Conservation (phyloP, 768 basidiomycete genomes). For the Trametes cubensis region DNA sequence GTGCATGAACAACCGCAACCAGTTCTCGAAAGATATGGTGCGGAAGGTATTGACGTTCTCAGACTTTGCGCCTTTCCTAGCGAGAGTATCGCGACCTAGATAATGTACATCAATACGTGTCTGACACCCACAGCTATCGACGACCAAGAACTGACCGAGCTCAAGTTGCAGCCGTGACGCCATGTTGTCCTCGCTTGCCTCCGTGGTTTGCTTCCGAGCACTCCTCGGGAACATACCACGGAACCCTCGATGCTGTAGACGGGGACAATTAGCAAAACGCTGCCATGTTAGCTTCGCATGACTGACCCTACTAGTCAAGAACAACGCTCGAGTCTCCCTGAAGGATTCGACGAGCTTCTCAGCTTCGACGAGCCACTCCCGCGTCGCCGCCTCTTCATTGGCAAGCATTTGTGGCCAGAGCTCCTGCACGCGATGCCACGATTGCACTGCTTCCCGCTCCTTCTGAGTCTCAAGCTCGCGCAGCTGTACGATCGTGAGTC, state of each 20-base stretch:
- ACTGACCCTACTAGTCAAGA: slow-evolving; percentile 73
- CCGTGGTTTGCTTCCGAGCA: slow-evolving; percentile 44
- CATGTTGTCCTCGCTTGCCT: slow-evolving; percentile 72
- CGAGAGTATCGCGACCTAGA: slow-evolving; percentile 59
- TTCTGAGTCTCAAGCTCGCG: slow-evolving; percentile 65
- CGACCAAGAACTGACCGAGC: slow-evolving; percentile 49
- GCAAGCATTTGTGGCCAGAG: slow-evolving; percentile 60
- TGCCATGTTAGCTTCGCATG: neutral
- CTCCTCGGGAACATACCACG: slow-evolving; percentile 68
- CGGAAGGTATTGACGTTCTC: slow-evolving; percentile 71
- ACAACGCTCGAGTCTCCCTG: slow-evolving; percentile 82
- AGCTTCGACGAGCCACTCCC: slow-evolving; percentile 82
- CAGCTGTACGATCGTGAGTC: slow-evolving; percentile 61
- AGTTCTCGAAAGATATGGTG: slow-evolving; percentile 79
- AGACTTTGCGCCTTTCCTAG: slow-evolving; percentile 47
- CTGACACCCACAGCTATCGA: neutral
- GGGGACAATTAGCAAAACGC: neutral
- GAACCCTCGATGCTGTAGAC: slow-evolving; percentile 44
- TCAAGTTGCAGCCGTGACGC: slow-evolving; percentile 76
- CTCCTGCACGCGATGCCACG: slow-evolving; percentile 62
- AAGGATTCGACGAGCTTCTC: slow-evolving; percentile 88
- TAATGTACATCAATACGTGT: neutral
- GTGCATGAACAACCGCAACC: slow-evolving; percentile 85
- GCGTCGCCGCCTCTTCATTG: slow-evolving; percentile 53
- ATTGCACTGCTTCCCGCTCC: slow-evolving; percentile 62